Evolutionary conservation across 768 basidiomycete genomes (phyloP), one percentile per base, ranked within the genome.

Genomic region (Amanita inopinata): DNA sequence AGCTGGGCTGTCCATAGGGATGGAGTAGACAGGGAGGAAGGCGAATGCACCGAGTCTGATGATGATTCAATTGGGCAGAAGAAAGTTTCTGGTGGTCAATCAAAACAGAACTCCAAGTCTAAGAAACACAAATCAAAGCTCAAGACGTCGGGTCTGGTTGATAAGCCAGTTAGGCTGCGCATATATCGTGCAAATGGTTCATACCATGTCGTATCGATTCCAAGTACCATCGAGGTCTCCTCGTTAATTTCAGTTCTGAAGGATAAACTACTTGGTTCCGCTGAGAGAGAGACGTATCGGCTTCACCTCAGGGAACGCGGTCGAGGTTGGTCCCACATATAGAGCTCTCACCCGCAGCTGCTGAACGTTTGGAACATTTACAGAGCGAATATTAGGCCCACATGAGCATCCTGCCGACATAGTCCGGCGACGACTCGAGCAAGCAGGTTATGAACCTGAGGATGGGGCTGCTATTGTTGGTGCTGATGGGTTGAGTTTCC

Each of bases 361-460:
- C 38, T 36, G 22, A 40, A 17, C 34, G 31, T 40, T 33, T 32
- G 46, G n/a, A n/a, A n/a, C n/a, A n/a, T n/a, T 17, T 14, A 9
- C 55, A 94, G 93, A 98, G 54, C 83, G 94, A 9, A 69, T 91
- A 28, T 65, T 99, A 43, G 78, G 78, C 5, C 74, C 76, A 14
- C 78, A 79, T 1, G 96, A 99, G 60, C 67, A 75, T 34, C 94
- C 94, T 0, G 82, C 90, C 1, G 75, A 78, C 25, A 89, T 96
- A 46, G 83, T 94, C 15, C 74, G 81, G 45, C 72, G 86, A 30
- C 73, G 90, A 27, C 65, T 97, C 48, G 78, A 85, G 50, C 89
- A 94, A 56, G 90, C 91, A 3, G 93, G 94, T 0, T 97, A 91
- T 52, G 79, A 83, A 38, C 72, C 78, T 15, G 71, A 76, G 12